Evolutionary conservation across 129 eudicot species (phyloP), one percentile per base, ranked within the genome.

Genomic region (Chrysanthemum seticuspe): DNA sequence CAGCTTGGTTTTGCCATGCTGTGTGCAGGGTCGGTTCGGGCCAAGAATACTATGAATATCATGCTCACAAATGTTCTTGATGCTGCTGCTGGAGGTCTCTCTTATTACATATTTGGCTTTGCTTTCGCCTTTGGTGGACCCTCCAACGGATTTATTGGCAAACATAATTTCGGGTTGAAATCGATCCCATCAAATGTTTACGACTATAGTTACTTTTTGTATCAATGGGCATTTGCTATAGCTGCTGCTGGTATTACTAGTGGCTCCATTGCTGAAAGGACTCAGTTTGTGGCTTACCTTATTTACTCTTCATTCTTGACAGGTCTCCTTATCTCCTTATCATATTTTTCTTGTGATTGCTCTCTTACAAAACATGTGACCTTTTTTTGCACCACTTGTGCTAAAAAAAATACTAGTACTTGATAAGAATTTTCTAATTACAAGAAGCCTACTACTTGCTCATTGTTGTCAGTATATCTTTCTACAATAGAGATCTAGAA

Each of bases 171-270:
- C 2, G 96, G 89, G 31, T 77, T 89, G 2, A 66, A 78, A 11
- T 71, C 77, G 0, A 18, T 89, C 14, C 91, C 96, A 0, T 67
- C 80, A 0, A 0, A 18, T n/a, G n/a, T 0, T 6, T 84, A 6
- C 10, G 96, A 89, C 14, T 89, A 89, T 58, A 69, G 86, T 45
- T 57, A 23, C 40, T 89, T 89, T 44, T 73, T 86, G 3, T 86
- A 86, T 18, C 96, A 89, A 1, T 89, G 96, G 96, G 92, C 96
- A 2, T 89, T 89, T 7, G 96, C 96, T 2, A 89, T 89, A 1
- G 96, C 96, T 1, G 96, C 89, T n/a, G 96, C 96, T 4, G 96
- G 96, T 0, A 88, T 88, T 1, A 88, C 96, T 5, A 83, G 87
- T 56, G 96, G 96, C 2, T 88, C 95, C 13, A 88, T 88, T 6